Base-by-base conservation (phyloP, 495 filamentous ascomycete species). In the Hypoxylon perforatum region DNA sequence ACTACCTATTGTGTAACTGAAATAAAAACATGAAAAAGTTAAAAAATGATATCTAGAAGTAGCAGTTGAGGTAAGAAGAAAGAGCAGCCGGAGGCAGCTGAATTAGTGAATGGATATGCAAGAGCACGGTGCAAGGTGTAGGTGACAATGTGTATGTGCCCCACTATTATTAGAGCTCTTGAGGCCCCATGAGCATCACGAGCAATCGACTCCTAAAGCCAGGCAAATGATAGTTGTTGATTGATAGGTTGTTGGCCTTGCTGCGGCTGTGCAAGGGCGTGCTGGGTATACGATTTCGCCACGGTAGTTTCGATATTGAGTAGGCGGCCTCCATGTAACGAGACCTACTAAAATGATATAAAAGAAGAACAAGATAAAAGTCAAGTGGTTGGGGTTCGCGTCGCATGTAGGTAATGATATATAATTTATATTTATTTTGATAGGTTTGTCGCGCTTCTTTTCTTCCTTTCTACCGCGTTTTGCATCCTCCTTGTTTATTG, bases 401-500 rank as follows among this genome's bases (percentile, higher is more conserved):
- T 52, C n/a, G 62, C 11, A 53, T 35, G 21, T 41, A 22, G 28
- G 38, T 35, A 53, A 58, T 47, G 14, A 18, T 44, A 44, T 44
- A 44, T 19, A 44, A 9, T 41, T n/a, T n/a, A n/a, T n/a, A n/a
- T n/a, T n/a, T n/a, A n/a, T n/a, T n/a, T n/a, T n/a, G 39, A 25
- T 8, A n/a, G 47, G 30, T 47, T n/a, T 22, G 52, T 63, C 60
- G 55, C 60, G 65, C 38, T 51, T 45, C 48, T 35, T 49, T 33
- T 33, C 30, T 33, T 33, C 30, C 30, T 33, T 33, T 63, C 30
- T 25, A 35, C 35, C 58, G 52, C 58, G 50, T 56, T n/a, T n/a
- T n/a, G n/a, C 21, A 55, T 47, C 55, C 45, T 60, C 33, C 65
- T 69, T 69, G 65, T 69, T 69, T 69, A 69, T 67, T 59, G 53